phyloP scores from a whole-genome alignment of 495 filamentous ascomycete genomes.

The Aspergillus cavernicola region DNA sequence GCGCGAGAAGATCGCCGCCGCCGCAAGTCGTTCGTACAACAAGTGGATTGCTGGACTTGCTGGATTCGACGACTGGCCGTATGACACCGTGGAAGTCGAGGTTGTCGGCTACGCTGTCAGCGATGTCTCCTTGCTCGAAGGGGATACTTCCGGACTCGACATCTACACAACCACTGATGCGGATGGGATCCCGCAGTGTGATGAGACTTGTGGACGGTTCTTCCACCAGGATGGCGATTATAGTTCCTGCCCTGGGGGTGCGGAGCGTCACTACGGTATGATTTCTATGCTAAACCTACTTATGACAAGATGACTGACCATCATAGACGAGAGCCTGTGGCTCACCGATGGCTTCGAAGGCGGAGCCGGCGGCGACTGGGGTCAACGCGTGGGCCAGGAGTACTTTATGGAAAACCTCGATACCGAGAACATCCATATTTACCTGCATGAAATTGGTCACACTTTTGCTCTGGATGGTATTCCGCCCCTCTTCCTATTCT shows the following conservation, averaged over 20 bases:
- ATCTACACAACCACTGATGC: conserved; percentile 18
- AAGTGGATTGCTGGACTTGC: conserved; percentile 17
- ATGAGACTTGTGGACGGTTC: conserved; percentile 14
- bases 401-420: conserved; percentile 16
- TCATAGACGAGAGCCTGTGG: conserved; percentile 17
- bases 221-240: conserved; percentile 20
- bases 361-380: conserved; percentile 19
- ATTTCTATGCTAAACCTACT: neutral
- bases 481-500: neutral
- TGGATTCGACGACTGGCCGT: conserved; percentile 17
- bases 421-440: conserved; percentile 14
- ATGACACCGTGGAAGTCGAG: conserved; percentile 14
- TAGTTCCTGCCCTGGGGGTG: conserved; percentile 8
- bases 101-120: conserved; percentile 17
- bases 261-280: conserved; percentile 18
- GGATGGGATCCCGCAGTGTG: conserved; percentile 14
- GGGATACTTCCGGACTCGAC: conserved; percentile 17
- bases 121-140: conserved; percentile 10
- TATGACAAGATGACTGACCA: neutral
- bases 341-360: conserved; percentile 18
- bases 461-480: conserved; percentile 20
- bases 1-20: conserved; percentile 10
- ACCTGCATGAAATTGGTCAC: conserved; percentile 19
- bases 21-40: conserved; percentile 15
- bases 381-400: conserved; percentile 16